These are phyloP conservation scores for Monilinia fructicola DNA, from an alignment of 2,329 filamentous ascomycete genomes.

Conservation along the genomic window DNA sequence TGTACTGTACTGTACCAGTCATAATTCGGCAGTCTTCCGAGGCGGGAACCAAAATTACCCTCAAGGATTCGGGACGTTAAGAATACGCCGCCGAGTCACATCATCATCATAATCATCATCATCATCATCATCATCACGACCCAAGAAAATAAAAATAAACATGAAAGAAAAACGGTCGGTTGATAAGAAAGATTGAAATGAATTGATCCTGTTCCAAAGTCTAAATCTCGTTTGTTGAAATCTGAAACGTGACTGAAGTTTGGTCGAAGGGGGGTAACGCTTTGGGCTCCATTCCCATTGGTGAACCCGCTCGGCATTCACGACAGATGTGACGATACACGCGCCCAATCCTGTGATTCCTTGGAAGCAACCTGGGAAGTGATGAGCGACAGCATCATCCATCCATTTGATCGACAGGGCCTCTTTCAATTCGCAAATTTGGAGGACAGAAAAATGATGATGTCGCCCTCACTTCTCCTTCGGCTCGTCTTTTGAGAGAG, in stretches of 20 bases:
- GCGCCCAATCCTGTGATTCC: slow-evolving; percentile 17
- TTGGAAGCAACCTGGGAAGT: slow-evolving; percentile 9
- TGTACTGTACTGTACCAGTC: too few species aligned
- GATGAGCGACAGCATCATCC: too few species aligned
- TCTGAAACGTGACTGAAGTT: slow-evolving; percentile 6
- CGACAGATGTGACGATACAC: neutral
- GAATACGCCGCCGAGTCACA: neutral
- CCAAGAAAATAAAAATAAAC: too few species aligned
- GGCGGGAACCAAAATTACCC: slow-evolving; percentile 5
- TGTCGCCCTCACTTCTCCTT: neutral
- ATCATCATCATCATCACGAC: too few species aligned
- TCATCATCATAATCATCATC: too few species aligned
- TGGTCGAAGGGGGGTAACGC: neutral
- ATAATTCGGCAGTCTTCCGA: slow-evolving; percentile 7
- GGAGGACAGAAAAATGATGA: too few species aligned
- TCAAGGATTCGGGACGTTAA: slow-evolving; percentile 1
- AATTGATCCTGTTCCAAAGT: neutral
- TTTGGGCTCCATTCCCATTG: slow-evolving; percentile 3
- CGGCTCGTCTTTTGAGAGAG: neutral
- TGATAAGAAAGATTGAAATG: slow-evolving; percentile 1
- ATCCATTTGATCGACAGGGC: neutral
- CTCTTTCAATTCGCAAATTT: neutral
- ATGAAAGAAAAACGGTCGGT: neutral
- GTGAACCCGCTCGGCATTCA: neutral
- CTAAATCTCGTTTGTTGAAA: slow-evolving; percentile 13